Evolutionary conservation across 805 yeast species (phyloP).

Genomic region (Starmerella geochares): DNA sequence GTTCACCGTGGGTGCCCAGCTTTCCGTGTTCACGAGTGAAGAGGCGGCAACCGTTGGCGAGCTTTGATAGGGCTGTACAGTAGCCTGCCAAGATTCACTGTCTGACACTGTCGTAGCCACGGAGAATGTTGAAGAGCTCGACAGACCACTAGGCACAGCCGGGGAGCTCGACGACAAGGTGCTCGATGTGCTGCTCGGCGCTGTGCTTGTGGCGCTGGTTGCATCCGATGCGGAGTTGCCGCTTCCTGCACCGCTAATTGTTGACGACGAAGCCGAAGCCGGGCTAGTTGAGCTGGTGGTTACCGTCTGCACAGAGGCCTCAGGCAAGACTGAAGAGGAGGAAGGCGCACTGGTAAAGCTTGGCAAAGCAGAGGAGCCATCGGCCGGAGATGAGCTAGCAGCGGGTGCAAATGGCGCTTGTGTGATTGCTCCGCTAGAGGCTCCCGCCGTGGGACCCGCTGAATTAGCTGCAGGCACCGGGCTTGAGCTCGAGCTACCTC

Average conservation of each 20-base stretch:
- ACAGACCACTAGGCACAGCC: not conserved
- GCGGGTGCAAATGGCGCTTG: too few relatives aligned
- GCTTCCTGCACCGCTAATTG: not conserved
- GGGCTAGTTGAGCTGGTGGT: not conserved
- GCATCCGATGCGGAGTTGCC: not conserved
- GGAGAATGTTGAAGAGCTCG: not conserved
- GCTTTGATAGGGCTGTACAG: not conserved
- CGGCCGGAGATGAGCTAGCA: too few relatives aligned
- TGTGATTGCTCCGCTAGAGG: too few relatives aligned
- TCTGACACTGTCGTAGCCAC: not conserved
- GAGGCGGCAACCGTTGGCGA: not conserved
- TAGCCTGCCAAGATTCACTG: conserved; percentile 5
- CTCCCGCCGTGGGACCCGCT: too few relatives aligned
- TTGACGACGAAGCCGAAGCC: not conserved
- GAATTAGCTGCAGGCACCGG: too few relatives aligned
- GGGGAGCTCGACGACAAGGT: not conserved
- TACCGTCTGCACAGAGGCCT: not conserved
- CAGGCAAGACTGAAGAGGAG: not conserved
- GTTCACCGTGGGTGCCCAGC: not conserved
- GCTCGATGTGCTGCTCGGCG: not conserved
- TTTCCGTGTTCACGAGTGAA: not conserved
- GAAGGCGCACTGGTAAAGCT: not conserved
- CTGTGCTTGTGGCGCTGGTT: too few relatives aligned
- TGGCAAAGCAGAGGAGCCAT: not conserved
- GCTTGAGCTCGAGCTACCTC: too few relatives aligned